A percentile compares a stretch with the other conserved stretches of the same genome.
phyloP scores from a whole-genome alignment of 495 filamentous ascomycete genomes.

The Penicillium verhagenii region DNA sequence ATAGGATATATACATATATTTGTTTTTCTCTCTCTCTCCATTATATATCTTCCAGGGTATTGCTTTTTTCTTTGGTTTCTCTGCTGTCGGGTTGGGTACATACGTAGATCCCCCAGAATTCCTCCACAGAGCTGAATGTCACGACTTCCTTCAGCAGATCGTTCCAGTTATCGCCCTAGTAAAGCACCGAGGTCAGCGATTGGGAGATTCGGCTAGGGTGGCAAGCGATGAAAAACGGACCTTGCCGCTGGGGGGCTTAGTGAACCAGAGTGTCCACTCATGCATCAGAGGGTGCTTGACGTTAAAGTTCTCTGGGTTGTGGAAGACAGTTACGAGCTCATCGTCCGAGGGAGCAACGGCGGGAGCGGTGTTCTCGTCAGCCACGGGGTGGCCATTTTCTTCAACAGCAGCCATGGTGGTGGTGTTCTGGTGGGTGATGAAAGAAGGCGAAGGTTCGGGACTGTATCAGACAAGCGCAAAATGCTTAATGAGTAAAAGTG shows the following conservation, averaged over 20 bases:
- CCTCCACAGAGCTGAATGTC: slow-evolving; percentile 96
- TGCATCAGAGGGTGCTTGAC: slow-evolving; percentile 97
- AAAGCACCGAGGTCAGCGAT: slow-evolving; percentile 13
- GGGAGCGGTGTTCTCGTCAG: slow-evolving; percentile 44
- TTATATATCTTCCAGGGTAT: not conserved
- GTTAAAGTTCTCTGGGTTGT: slow-evolving; percentile 97
- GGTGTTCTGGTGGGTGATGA: slow-evolving; percentile 13
- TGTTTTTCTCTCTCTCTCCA: no score
- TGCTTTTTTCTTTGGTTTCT: no score
- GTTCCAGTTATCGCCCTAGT: slow-evolving; percentile 96
- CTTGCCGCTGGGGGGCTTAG: slow-evolving; percentile 96
- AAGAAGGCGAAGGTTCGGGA: slow-evolving; percentile 22
- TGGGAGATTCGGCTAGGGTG: not conserved
- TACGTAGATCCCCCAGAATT: slow-evolving; percentile 99
- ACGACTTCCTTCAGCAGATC: slow-evolving; percentile 98
- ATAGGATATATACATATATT: not conserved
- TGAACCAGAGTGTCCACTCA: slow-evolving; percentile 99
- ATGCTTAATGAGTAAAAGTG: slow-evolving; percentile 6
- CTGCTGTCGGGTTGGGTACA: slow-evolving; percentile 34
- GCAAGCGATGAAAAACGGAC: slow-evolving; percentile 44
- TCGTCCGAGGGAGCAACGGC: slow-evolving; percentile 28
- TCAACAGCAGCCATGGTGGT: slow-evolving; percentile 39
- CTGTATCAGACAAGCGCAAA: slow-evolving; percentile 36
- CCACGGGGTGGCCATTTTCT: slow-evolving; percentile 42
- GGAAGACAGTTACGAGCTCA: slow-evolving; percentile 79